Percentiles rank a stretch among this genome's conserved stretches.
Conservation (phyloP, 352 stramenopile genomes). For the Globisporangium paddicum region DNA sequence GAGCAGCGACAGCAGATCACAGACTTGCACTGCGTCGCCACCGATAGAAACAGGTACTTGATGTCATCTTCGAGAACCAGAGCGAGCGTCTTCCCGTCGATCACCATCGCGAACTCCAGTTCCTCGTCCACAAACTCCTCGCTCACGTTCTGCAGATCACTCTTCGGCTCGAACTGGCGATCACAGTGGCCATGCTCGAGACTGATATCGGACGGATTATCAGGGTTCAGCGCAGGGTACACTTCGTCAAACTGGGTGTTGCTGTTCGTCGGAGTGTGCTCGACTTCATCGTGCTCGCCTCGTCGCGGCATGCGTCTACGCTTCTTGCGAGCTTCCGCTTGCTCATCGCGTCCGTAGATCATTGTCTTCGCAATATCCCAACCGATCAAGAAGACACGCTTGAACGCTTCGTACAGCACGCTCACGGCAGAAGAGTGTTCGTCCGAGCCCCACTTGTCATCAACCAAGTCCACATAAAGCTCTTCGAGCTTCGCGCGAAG, state of each 20-base stretch:
- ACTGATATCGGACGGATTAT: constrained; percentile 47
- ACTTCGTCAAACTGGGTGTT: constrained; percentile 63
- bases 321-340: constrained; percentile 66
- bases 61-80: constrained; percentile 86
- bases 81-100: constrained; percentile 81
- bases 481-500: constrained; percentile 77
- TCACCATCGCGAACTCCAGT: constrained; percentile 88
- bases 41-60: constrained; percentile 86
- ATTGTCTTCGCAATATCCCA: constrained; percentile 67
- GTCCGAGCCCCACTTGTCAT: constrained; percentile 85
- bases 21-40: constrained; percentile 86
- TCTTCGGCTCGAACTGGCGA: constrained; percentile 67
- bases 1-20: constrained; percentile 87
- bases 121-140: constrained; percentile 71
- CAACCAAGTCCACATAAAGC: constrained; percentile 82
- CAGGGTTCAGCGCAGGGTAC: constrained; percentile 49
- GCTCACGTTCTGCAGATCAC: constrained; percentile 17
- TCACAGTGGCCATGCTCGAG: constrained; percentile 60
- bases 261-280: constrained; percentile 29
- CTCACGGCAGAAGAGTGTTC: constrained; percentile 72
- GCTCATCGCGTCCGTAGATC: constrained; percentile 65
- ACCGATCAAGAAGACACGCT: constrained; percentile 56
- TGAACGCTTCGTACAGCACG: constrained; percentile 76
- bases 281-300: constrained; percentile 33
- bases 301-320: constrained; percentile 45